Base-by-base conservation (phyloP, 306 rosid species). In the Pterocarpus santalinus region DNA sequence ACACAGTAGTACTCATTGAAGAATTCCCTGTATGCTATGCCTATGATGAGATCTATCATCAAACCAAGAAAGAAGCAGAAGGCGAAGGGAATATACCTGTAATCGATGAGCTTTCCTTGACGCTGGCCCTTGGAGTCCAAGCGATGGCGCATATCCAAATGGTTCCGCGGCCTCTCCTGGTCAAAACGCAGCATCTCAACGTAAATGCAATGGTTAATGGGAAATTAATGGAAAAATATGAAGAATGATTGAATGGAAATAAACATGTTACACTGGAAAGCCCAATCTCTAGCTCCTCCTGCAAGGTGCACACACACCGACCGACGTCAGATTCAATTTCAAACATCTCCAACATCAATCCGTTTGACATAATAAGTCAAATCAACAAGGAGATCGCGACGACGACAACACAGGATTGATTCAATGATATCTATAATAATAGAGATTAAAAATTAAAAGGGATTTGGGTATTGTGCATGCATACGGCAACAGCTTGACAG, bases 111-210 rank as follows among this genome's bases (percentile, higher is more conserved):
- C 82, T 93, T 95, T 73, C 99, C 99, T 73, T 80, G 61, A 72
- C 99, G 98, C 75, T 93, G 98, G 84, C 99, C 99, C 17, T 81
- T 86, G 10, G 99, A 89, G 66, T 95, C 99, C 87, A 95, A 91
- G n/a, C 98, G 99, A 80, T 93, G 96, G 43, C 99, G 93, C 99
- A 95, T 88, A 87, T 95, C 99, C 90, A 95, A 89, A 83, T 95
- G 99, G 84, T 95, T 95, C 84, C 96, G 90, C 14, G 99, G 99
- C 80, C 84, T 95, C 84, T 95, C 99, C 99, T 95, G 84, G 13
- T 15, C 69, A 60, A 36, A 49, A 65, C 12, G 51, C n/a, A 64
- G 60, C 38, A 77, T 15, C 11, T 58, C 30, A 28, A 75, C 36
- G 30, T 46, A 17, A 71, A 46, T 14, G 15, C 0, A n/a, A 73